phyloP scores from a whole-genome alignment of 306 rosid species.

The Quercus bicolor region DNA sequence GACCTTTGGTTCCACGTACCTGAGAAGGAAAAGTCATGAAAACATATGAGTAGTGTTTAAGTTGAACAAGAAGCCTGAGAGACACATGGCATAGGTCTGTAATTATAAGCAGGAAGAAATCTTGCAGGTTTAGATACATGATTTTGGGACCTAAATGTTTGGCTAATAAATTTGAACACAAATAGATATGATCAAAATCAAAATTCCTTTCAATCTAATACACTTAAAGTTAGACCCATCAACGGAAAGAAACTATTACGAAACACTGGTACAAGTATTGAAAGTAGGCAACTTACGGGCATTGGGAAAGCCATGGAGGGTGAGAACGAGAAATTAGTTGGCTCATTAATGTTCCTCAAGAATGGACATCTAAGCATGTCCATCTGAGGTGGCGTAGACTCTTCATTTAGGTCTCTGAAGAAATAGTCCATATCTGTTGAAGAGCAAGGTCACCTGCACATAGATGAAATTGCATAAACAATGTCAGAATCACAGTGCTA shows the following conservation, averaged over 20 bases:
- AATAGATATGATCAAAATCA: not conserved
- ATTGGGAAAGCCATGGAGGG: slow-evolving; percentile 68
- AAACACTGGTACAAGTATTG: slow-evolving; percentile 6
- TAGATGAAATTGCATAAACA: slow-evolving; percentile 4
- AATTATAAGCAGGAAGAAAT: not conserved
- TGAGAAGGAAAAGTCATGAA: slow-evolving; percentile 27
- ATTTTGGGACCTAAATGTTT: slow-evolving; percentile 4
- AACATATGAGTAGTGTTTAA: slow-evolving; percentile 10
- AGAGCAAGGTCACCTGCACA: slow-evolving; percentile 36
- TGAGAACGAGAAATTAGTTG: slow-evolving; percentile 83
- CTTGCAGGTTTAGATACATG: not conserved
- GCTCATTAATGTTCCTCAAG: slow-evolving; percentile 96
- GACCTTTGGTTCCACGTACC: slow-evolving; percentile 84
- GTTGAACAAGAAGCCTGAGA: slow-evolving; percentile 10
- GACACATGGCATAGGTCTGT: not conserved
- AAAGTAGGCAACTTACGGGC: slow-evolving; percentile 58
- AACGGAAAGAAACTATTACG: slow-evolving; percentile 1
- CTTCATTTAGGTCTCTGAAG: slow-evolving; percentile 53
- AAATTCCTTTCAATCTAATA: not conserved
- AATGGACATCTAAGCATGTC: slow-evolving; percentile 80
- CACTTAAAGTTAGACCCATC: not conserved
- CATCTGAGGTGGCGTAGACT: slow-evolving; percentile 36
- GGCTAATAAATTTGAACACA: not conserved
- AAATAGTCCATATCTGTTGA: slow-evolving; percentile 54
- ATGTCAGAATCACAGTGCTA: not conserved